Percentiles rank a stretch among this genome's conserved stretches.
phyloP scores from a whole-genome alignment of 768 basidiomycete species.

The Bullera alba region DNA sequence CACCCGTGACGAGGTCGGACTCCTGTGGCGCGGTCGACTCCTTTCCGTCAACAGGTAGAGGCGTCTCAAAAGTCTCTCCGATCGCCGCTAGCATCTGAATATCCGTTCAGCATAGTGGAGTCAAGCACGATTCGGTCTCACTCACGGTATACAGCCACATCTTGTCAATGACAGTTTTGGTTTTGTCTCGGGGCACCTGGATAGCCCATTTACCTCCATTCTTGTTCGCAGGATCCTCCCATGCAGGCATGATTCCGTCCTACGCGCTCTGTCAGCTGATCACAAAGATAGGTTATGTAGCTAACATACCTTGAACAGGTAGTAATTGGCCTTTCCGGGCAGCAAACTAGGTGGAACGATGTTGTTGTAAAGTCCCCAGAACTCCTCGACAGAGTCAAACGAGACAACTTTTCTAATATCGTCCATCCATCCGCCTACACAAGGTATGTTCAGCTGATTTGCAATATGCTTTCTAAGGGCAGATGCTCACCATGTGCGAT shows the following conservation, averaged over 20 bases:
- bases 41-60: constrained; percentile 48
- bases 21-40: constrained; percentile 43
- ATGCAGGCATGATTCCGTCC: constrained; percentile 94
- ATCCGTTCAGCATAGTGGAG: neutral
- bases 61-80: constrained; percentile 95
- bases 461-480: neutral
- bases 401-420: constrained; percentile 93
- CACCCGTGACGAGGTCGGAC: constrained; percentile 67
- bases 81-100: constrained; percentile 96
- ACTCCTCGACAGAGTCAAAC: constrained; percentile 96
- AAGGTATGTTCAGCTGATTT: constrained; percentile 50
- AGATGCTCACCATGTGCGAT: constrained; percentile 27
- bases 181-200: constrained; percentile 94
- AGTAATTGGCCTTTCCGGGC: constrained; percentile 97
- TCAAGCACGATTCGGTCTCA: constrained; percentile 1
- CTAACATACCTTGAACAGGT: constrained; percentile 81
- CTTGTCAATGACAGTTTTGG: constrained; percentile 70
- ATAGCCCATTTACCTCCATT: constrained; percentile 98
- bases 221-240: constrained; percentile 96
- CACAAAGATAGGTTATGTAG: constrained; percentile 2
- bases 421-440: constrained; percentile 77
- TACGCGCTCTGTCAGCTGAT: constrained; percentile 35
- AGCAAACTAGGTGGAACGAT: constrained; percentile 90
- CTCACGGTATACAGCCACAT: constrained; percentile 97
- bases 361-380: constrained; percentile 99